Evolutionary conservation across 2,329 filamentous ascomycete genomes (phyloP).

Genomic region (Aspergillus sp.): DNA sequence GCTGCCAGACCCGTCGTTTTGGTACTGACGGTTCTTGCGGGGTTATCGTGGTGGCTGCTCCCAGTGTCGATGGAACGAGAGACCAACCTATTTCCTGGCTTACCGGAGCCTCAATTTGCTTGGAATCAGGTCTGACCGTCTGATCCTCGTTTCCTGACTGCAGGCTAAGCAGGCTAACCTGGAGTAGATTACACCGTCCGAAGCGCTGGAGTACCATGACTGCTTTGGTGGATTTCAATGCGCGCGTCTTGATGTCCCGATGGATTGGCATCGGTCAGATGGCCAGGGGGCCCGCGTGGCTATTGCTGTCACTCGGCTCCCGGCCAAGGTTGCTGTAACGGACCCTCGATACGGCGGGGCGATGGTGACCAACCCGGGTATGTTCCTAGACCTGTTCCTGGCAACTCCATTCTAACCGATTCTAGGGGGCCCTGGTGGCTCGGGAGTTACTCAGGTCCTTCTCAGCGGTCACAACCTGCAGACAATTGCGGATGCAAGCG

Average conservation of each 20-base stretch:
- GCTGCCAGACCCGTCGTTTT: slow-evolving; percentile 4
- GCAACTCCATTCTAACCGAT: not conserved
- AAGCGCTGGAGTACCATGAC: slow-evolving; percentile 34
- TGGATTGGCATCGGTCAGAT: slow-evolving; percentile 46
- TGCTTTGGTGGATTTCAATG: slow-evolving; percentile 51
- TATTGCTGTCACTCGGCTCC: slow-evolving; percentile 48
- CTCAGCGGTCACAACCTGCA: slow-evolving; percentile 36
- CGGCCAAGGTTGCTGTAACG: slow-evolving; percentile 42
- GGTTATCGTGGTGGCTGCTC: slow-evolving; percentile 11
- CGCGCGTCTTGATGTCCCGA: slow-evolving; percentile 50
- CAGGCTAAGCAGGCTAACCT: not conserved
- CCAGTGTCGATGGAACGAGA: not conserved
- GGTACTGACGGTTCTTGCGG: slow-evolving; percentile 10
- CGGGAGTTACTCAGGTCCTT: slow-evolving; percentile 39
- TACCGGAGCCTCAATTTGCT: slow-evolving; percentile 5
- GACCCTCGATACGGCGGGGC: slow-evolving; percentile 49
- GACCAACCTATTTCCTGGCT: not conserved
- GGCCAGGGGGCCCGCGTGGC: slow-evolving; percentile 35
- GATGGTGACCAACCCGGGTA: slow-evolving; percentile 49
- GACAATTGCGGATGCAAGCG: slow-evolving; percentile 37
- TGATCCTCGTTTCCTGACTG: not conserved
- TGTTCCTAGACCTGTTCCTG: not conserved
- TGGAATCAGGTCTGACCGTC: slow-evolving; percentile 18
- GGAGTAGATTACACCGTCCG: slow-evolving; percentile 28
- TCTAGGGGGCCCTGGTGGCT: slow-evolving; percentile 46